These are phyloP conservation scores for Yamadazyma kanchanaburiensis DNA, from an alignment of 1,139 yeast genomes.

Conservation along the genomic window DNA sequence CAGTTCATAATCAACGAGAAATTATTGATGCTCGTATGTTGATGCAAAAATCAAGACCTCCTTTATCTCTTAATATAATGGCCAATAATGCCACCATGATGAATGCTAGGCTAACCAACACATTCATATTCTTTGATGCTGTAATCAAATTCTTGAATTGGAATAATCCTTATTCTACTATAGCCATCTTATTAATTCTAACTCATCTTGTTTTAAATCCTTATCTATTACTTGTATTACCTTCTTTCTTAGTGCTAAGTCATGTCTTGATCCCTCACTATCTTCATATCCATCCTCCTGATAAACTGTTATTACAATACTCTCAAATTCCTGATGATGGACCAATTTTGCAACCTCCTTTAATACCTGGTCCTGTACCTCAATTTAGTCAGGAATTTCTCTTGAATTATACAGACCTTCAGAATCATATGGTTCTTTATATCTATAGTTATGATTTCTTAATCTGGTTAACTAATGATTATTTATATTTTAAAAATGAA, in stretches of 20 bases:
- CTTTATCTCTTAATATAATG: constrained; percentile 66
- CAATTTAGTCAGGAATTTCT: constrained; percentile 77
- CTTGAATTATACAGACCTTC: constrained; percentile 78
- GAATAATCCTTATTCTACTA: constrained; percentile 60
- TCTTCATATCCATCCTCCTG: constrained; percentile 40
- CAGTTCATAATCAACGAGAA: constrained; percentile 49
- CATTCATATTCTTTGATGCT: constrained; percentile 60
- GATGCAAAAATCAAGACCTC: constrained; percentile 64
- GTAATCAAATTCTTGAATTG: constrained; percentile 56
- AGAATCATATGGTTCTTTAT: constrained; percentile 74
- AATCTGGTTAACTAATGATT: constrained; percentile 47
- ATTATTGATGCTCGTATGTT: constrained; percentile 48
- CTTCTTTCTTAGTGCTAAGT: constrained; percentile 51
- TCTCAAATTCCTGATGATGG: constrained; percentile 59
- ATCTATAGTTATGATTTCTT: constrained; percentile 61
- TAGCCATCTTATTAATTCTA: constrained; percentile 52
- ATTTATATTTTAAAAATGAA: constrained; percentile 67
- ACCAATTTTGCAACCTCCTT: constrained; percentile 45
- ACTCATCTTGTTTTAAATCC: constrained; percentile 68
- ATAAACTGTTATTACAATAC: constrained; percentile 18
- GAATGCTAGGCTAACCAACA: constrained; percentile 59
- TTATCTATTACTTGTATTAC: constrained; percentile 47
- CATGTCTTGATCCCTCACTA: constrained; percentile 72
- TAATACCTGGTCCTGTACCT: constrained; percentile 70
- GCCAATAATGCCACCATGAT: constrained; percentile 65